phyloP scores from a whole-genome alignment of 768 basidiomycete species.

The Suillus ampliporus region DNA sequence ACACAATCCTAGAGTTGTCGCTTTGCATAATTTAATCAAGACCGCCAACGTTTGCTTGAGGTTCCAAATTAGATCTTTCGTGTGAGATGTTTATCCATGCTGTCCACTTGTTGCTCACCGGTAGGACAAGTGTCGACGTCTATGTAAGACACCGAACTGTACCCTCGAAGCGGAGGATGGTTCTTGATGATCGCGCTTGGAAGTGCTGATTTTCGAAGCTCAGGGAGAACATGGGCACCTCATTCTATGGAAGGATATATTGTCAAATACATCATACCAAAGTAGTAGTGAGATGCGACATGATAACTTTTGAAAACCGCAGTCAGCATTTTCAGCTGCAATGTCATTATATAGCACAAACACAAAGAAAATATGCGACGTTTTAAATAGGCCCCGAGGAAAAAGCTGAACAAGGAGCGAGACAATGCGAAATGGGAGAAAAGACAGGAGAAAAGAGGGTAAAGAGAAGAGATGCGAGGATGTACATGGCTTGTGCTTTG shows the following conservation, averaged over 20 bases:
- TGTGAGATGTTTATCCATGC: not conserved
- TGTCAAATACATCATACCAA: not conserved
- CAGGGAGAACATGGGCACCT: not conserved
- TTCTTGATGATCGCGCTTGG: not conserved
- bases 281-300: not conserved
- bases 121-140: too few relatives aligned
- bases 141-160: too few relatives aligned
- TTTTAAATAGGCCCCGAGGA: constrained; percentile 38
- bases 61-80: not conserved
- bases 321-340: constrained; percentile 28
- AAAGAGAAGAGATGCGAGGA: constrained; percentile 36
- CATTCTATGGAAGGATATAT: not conserved
- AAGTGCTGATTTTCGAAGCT: not conserved
- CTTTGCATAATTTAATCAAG: constrained; percentile 6
- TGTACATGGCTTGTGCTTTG: constrained; percentile 40
- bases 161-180: not conserved
- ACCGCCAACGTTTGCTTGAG: not conserved
- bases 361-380: constrained; percentile 39
- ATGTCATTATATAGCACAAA: constrained; percentile 49
- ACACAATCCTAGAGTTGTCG: constrained; percentile 3
- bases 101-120: too few relatives aligned
- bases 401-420: constrained; percentile 25
- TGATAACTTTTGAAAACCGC: not conserved
- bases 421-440: constrained; percentile 18
- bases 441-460: constrained; percentile 24